Evolutionary conservation across 805 yeast genomes (phyloP).

Genomic region (Hanseniaspora lindneri): DNA sequence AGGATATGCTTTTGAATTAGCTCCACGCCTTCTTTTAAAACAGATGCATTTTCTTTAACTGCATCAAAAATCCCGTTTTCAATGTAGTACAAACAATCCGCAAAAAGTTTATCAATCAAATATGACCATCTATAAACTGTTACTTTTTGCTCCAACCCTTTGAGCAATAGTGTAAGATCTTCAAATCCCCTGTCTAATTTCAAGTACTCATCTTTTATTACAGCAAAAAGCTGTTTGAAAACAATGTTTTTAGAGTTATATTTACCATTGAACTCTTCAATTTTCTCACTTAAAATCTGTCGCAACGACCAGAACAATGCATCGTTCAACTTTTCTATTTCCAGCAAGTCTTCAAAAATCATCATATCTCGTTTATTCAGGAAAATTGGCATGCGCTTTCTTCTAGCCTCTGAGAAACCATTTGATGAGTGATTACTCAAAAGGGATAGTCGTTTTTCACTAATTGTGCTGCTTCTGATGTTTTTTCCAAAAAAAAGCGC

Average conservation of each 20-base stretch:
- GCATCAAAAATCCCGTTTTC: background rate
- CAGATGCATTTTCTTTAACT: background rate
- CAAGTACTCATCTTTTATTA: background rate
- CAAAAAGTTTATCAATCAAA: background rate
- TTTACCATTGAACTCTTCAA: constrained; percentile 1
- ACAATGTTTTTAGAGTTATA: background rate
- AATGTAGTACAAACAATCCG: constrained; percentile 1
- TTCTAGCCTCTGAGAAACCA: background rate
- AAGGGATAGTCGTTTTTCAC: constrained; percentile 11
- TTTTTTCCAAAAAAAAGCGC: background rate
- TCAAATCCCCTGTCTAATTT: constrained; percentile 7
- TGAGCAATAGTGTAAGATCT: background rate
- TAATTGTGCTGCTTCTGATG: constrained; percentile 4
- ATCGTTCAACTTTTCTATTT: constrained; percentile 14
- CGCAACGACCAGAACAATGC: constrained; percentile 8
- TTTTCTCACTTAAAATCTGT: constrained; percentile 12
- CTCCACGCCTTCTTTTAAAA: background rate
- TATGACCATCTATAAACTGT: constrained; percentile 9
- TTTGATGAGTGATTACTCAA: background rate
- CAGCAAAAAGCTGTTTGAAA: background rate
- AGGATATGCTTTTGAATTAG: background rate
- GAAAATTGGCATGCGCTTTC: constrained; percentile 10
- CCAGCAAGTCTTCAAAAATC: constrained; percentile 15
- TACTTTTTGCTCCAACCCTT: constrained; percentile 3
- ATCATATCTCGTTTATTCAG: constrained; percentile 11